phyloP scores from a whole-genome alignment of 345 rosid species.

The Eucalyptus sp. region DNA sequence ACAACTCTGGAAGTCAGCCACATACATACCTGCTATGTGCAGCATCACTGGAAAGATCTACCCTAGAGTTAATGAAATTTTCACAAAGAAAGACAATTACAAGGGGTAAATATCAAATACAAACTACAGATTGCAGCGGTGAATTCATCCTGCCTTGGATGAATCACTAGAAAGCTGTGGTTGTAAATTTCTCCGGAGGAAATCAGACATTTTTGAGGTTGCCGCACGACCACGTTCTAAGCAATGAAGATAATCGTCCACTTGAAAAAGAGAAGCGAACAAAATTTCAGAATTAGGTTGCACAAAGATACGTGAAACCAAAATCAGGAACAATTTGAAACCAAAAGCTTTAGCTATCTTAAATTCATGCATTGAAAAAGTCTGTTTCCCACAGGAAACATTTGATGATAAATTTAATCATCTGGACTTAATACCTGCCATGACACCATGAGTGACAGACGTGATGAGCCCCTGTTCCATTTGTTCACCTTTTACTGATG shows the following conservation, averaged over 20 bases:
- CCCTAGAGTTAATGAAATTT: not conserved
- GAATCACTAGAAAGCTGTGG: constrained; percentile 27
- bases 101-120: not conserved
- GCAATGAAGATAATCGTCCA: constrained; percentile 64
- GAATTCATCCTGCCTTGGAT: constrained; percentile 17
- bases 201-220: constrained; percentile 50
- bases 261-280: constrained; percentile 13
- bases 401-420: not conserved
- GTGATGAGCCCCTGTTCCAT: constrained; percentile 69
- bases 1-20: not conserved
- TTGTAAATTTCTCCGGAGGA: constrained; percentile 68
- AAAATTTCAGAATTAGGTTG: not conserved
- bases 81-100: not conserved
- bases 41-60: not conserved
- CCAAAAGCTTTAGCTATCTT: not conserved
- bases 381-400: not conserved
- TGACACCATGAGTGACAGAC: constrained; percentile 64
- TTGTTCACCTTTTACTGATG: constrained; percentile 37
- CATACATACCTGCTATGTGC: not conserved
- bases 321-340: not conserved
- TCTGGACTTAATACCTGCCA: constrained; percentile 45
- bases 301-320: not conserved
- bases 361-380: not conserved
- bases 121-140: not conserved
- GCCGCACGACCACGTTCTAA: constrained; percentile 72